Percentiles rank a stretch among this genome's conserved stretches.
phyloP scores from a whole-genome alignment of 2,329 filamentous ascomycete genomes.

The Cryphonectria carpinicola region DNA sequence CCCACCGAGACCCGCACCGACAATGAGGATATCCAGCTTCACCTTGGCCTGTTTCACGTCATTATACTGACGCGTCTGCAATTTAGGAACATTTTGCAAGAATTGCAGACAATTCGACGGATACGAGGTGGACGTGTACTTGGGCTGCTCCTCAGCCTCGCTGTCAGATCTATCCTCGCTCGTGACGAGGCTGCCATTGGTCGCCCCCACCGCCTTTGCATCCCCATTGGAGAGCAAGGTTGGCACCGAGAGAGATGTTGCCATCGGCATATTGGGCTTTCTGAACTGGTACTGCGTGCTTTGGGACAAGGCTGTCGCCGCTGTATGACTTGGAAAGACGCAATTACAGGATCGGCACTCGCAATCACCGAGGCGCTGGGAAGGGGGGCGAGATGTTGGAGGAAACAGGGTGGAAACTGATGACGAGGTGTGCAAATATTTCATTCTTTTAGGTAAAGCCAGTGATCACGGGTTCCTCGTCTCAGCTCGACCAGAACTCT shows the following conservation, averaged over 20 bases:
- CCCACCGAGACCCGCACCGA: slow-evolving; percentile 48
- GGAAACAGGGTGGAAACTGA: not conserved
- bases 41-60: slow-evolving; percentile 15
- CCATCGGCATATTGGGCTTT: slow-evolving; percentile 19
- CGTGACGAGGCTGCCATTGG: slow-evolving; percentile 4
- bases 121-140: slow-evolving; percentile 23
- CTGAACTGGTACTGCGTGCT: not conserved
- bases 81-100: not conserved
- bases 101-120: slow-evolving; percentile 26
- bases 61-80: not conserved
- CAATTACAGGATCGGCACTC: slow-evolving; percentile 17
- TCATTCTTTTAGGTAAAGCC: slow-evolving; percentile 14
- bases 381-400: slow-evolving; percentile 2
- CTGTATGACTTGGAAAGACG: not conserved
- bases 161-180: not conserved
- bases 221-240: not conserved
- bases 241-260: not conserved
- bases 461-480: not conserved
- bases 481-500: not conserved
- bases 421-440: slow-evolving; percentile 8
- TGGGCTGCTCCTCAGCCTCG: slow-evolving; percentile 1
- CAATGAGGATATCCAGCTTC: slow-evolving; percentile 36
- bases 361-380: slow-evolving; percentile 13
- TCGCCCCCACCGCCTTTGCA: not conserved
- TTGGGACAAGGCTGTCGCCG: not conserved